These are phyloP conservation scores for Neonectria punicea DNA, from an alignment of 2,329 filamentous ascomycete species.

Conservation along the genomic window DNA sequence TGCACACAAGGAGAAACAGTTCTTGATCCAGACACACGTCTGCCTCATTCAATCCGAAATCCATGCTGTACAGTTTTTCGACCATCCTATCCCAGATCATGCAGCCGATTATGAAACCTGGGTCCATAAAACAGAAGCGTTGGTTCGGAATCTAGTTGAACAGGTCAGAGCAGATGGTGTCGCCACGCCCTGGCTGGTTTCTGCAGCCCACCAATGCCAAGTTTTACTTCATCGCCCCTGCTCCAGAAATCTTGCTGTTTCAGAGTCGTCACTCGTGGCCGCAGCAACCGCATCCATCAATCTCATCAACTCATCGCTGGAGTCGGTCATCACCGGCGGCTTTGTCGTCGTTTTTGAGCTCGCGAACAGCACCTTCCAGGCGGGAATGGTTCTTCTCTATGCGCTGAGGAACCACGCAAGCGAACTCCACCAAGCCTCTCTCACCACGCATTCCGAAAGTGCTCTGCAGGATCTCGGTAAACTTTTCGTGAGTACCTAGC, in stretches of 20 bases:
- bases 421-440: background rate
- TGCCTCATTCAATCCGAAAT: slow-evolving; percentile 21
- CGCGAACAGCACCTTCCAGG: background rate
- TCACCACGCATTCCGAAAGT: background rate
- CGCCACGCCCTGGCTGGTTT: background rate
- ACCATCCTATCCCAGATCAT: slow-evolving; percentile 8
- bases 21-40: slow-evolving; percentile 15
- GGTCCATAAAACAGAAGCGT: slow-evolving; percentile 9
- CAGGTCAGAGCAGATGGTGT: background rate
- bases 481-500: background rate
- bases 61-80: slow-evolving; percentile 20
- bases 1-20: slow-evolving; percentile 10
- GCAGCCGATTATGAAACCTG: slow-evolving; percentile 8
- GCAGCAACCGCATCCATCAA: slow-evolving; percentile 10
- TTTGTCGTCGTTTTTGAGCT: slow-evolving; percentile 1
- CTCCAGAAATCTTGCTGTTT: slow-evolving; percentile 27
- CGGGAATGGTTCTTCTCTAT: background rate
- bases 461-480: slow-evolving; percentile 6
- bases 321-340: background rate
- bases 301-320: background rate
- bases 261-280: slow-evolving; percentile 13
- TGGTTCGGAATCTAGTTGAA: slow-evolving; percentile 3
- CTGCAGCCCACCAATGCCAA: slow-evolving; percentile 22
- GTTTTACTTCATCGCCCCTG: slow-evolving; percentile 26
- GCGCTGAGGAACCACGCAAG: background rate